Evolutionary conservation across 768 basidiomycete genomes (phyloP), one percentile per base, ranked within the genome.

Genomic region (Termitomyces titanicus): DNA sequence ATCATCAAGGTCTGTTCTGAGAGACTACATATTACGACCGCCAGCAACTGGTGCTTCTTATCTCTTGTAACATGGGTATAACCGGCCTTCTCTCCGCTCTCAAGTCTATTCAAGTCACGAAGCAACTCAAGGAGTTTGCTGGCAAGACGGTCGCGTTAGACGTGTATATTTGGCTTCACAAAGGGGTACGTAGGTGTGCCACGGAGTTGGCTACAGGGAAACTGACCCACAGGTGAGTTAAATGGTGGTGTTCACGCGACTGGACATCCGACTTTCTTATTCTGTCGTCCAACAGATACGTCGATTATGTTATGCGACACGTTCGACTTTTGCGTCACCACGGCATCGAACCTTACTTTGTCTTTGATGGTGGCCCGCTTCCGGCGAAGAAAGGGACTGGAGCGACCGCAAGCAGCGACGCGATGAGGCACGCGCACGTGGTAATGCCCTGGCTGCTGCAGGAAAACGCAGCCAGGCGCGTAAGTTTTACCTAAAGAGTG

Each of bases 41-140:
- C n/a, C n/a, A n/a, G n/a, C n/a, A n/a, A n/a, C n/a, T n/a, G n/a
- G n/a, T n/a, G n/a, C n/a, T n/a, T n/a, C n/a, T n/a, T n/a, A n/a
- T n/a, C n/a, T n/a, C n/a, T n/a, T n/a, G n/a, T n/a, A n/a, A n/a
- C 11, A 97, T 98, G 96, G 96, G 96, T 27, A 98, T 98, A 55
- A 80, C 85, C 55, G 96, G 96, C 12, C 80, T 98, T 18, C 73
- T 98, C 33, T 90, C 94, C 31, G 80, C 96, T 24, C 82, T 98
- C 59, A 95, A 94, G 77, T 83, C 92, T 40, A 95, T 97, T 34
- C 92, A 95, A 65, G 82, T 80, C 52, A 82, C 80, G 55, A 82
- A 76, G 55, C 87, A 91, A 61, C 80, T 98, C 52, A 87, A 85
- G 3, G 90, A 94, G 54, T 93, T 88, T 66, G 71, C 82, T 44